A percentile compares a stretch with the other conserved stretches of the same genome.
Conservation (phyloP, 2,329 filamentous ascomycete genomes). For the Passalora sequoiae region DNA sequence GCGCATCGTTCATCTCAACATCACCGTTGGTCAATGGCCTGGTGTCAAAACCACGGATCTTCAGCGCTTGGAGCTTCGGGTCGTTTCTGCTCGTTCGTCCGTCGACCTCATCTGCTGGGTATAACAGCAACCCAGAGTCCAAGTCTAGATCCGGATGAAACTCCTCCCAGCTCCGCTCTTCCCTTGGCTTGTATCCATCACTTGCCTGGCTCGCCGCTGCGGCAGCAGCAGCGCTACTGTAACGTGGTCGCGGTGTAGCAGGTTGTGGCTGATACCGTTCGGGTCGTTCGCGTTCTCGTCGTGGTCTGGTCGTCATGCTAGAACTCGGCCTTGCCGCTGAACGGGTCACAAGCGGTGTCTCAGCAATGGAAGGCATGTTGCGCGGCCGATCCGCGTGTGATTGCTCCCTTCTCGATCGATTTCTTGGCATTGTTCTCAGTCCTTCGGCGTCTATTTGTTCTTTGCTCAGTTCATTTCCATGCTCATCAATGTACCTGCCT, state of each 20-base stretch:
- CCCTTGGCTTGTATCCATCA: constrained; percentile 94
- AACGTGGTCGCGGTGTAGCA: constrained; percentile 58
- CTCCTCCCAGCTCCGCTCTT: constrained; percentile 96
- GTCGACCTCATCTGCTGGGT: constrained; percentile 79
- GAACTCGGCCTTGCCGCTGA: constrained; percentile 12
- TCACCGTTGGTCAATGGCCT: constrained; percentile 24
- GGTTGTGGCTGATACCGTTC: constrained; percentile 37
- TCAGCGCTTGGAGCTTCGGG: constrained; percentile 41
- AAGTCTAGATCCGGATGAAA: constrained; percentile 95
- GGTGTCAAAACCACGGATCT: constrained; percentile 17
- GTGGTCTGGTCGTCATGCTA: constrained; percentile 26
- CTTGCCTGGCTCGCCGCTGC: constrained; percentile 83
- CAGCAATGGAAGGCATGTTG: constrained; percentile 4
- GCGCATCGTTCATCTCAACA: constrained; percentile 25
- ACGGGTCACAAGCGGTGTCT: constrained; percentile 21
- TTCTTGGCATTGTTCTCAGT: constrained; percentile 33
- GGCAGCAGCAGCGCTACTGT: constrained; percentile 80
- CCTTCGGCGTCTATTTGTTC: constrained; percentile 38
- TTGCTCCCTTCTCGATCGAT: constrained; percentile 11
- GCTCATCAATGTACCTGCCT: constrained; percentile 73
- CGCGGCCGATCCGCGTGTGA: not conserved
- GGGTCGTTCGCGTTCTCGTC: constrained; percentile 26
- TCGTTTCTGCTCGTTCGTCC: constrained; percentile 48
- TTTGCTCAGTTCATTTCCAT: constrained; percentile 55
- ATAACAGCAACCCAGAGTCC: constrained; percentile 70